Conservation (phyloP, 192 early-diverging fungal genomes). For the Pilobolus umbonatus region DNA sequence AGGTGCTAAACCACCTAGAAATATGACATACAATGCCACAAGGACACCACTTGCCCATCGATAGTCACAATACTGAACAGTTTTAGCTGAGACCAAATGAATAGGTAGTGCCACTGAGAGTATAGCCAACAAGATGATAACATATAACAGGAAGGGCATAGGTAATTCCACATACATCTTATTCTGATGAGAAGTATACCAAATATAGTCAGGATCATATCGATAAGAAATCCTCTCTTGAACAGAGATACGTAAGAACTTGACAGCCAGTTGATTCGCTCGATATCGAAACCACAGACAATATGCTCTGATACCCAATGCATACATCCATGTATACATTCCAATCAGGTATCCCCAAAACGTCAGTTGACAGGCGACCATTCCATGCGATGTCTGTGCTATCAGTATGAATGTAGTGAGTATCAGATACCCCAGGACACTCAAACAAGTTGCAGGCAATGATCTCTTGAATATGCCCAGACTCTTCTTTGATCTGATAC, state of each 20-base stretch:
- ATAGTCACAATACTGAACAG: not conserved
- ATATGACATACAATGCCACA: not conserved
- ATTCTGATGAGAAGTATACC: not conserved
- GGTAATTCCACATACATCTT: not conserved
- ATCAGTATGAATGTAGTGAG: not conserved
- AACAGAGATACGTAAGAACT: not conserved
- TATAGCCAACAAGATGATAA: not conserved
- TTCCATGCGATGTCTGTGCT: not conserved
- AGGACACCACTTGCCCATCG: not conserved
- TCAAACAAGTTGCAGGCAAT: not conserved
- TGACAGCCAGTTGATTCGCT: not conserved
- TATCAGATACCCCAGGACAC: not conserved
- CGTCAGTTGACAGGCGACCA: not conserved
- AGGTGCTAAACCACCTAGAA: not conserved
- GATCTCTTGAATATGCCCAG: not conserved
- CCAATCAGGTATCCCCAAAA: not conserved
- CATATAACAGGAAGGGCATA: not conserved
- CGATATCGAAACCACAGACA: not conserved
- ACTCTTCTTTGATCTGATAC: too few relatives aligned
- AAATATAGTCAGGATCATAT: not conserved
- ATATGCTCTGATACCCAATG: not conserved
- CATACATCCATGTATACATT: not conserved
- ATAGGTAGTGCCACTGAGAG: not conserved
- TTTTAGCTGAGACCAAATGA: not conserved
- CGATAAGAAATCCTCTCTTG: not conserved